These are phyloP conservation scores for Cyberlindnera sargentensis DNA, from an alignment of 805 yeast genomes.

Conservation along the genomic window DNA sequence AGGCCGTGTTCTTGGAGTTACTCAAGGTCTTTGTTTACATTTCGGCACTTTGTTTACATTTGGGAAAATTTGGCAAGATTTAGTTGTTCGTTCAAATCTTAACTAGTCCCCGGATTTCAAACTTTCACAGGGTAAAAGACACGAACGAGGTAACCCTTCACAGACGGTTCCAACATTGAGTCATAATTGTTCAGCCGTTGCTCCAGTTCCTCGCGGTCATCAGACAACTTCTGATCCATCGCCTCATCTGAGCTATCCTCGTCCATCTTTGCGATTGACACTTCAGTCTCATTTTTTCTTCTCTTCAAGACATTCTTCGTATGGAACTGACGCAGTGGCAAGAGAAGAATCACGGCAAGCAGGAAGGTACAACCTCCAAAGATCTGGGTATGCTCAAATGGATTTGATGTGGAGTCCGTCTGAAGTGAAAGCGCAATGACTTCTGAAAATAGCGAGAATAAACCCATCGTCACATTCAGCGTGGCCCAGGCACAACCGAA, in stretches of 20 bases:
- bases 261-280: background rate
- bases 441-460: conserved; percentile 41
- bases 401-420: conserved; percentile 24
- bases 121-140: conserved; percentile 12
- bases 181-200: too few species aligned
- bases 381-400: conserved; percentile 52
- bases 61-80: background rate
- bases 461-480: conserved; percentile 27
- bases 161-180: too few species aligned
- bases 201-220: background rate
- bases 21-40: conserved; percentile 9
- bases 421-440: conserved; percentile 46
- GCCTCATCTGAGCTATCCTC: background rate
- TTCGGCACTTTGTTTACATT: conserved; percentile 2
- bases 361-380: conserved; percentile 47
- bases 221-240: conserved; percentile 3
- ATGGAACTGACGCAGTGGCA: conserved; percentile 43
- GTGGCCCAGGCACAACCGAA: conserved; percentile 36
- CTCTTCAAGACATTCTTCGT: conserved; percentile 29
- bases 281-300: conserved; percentile 1
- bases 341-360: conserved; percentile 33
- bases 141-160: background rate
- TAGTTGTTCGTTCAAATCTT: too few species aligned
- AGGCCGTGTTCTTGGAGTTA: conserved; percentile 1
- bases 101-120: background rate